These are phyloP conservation scores for Lachnellula arida DNA, from an alignment of 2,329 filamentous ascomycete genomes.

Conservation along the genomic window DNA sequence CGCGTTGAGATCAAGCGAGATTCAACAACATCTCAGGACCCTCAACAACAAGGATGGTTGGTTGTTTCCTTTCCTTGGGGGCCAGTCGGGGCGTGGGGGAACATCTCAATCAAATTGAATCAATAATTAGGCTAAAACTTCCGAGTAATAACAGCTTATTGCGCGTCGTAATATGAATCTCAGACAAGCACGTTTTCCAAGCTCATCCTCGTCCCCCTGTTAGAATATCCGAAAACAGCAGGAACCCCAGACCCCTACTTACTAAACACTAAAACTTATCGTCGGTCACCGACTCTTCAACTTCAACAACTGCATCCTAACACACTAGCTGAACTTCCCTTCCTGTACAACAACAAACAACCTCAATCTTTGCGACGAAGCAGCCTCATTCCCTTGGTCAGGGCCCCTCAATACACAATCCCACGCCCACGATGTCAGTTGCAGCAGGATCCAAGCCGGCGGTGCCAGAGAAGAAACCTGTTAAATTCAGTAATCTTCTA, in stretches of 20 bases:
- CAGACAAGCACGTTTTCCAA: no score
- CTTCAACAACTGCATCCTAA: no score
- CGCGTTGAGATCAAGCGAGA: neutral
- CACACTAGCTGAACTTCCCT: neutral
- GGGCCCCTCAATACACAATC: conserved; percentile 63
- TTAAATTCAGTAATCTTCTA: conserved; percentile 99
- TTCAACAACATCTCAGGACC: neutral
- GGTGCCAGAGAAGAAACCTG: conserved; percentile 88
- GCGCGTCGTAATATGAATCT: no score
- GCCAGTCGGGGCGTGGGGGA: no score
- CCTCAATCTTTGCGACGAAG: conserved; percentile 64
- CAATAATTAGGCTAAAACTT: neutral
- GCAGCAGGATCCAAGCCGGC: conserved; percentile 48
- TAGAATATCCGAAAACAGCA: no score
- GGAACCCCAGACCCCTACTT: no score
- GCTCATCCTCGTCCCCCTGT: no score
- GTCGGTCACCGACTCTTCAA: conserved; percentile 2
- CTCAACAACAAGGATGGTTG: neutral
- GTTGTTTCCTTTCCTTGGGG: no score
- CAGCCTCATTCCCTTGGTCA: conserved; percentile 95
- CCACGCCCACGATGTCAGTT: conserved; percentile 58
- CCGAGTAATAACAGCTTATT: no score
- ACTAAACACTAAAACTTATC: neutral
- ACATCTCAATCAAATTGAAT: neutral
- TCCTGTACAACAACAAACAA: neutral